Percentiles rank a stretch among this genome's conserved stretches.
phyloP scores from a whole-genome alignment of 2,329 filamentous ascomycete genomes.

The Trichoderma endophyticum region DNA sequence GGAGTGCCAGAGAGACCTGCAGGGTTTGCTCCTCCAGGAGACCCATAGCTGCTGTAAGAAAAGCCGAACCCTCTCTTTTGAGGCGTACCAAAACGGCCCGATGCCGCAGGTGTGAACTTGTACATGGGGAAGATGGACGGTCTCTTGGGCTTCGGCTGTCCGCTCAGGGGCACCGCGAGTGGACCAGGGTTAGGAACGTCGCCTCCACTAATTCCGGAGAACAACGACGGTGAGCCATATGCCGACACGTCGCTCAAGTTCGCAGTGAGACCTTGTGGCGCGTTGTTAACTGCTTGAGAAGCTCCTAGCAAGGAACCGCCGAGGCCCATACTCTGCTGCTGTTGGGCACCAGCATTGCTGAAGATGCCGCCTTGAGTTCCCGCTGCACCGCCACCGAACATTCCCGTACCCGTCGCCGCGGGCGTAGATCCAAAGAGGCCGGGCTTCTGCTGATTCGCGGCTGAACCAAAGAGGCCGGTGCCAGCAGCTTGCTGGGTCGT shows the following conservation, averaged over 20 bases:
- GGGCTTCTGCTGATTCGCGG: slow-evolving; percentile 39
- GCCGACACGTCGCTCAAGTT: slow-evolving; percentile 82
- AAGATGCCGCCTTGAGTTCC: slow-evolving; percentile 48
- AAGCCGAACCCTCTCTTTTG: slow-evolving; percentile 88
- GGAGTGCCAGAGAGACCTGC: slow-evolving; percentile 65
- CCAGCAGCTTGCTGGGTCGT: slow-evolving; percentile 39
- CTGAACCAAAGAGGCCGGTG: slow-evolving; percentile 49
- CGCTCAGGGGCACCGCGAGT: slow-evolving; percentile 82
- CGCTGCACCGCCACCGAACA: slow-evolving; percentile 53
- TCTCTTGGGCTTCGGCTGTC: slow-evolving; percentile 71
- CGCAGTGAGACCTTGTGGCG: slow-evolving; percentile 68
- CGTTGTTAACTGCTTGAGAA: slow-evolving; percentile 46
- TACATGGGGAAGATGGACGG: slow-evolving; percentile 79
- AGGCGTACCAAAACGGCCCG: slow-evolving; percentile 76
- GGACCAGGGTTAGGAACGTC: slow-evolving; percentile 75
- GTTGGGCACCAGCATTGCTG: slow-evolving; percentile 47
- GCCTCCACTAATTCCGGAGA: slow-evolving; percentile 65
- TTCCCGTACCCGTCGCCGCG: slow-evolving; percentile 45
- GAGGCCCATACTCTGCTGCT: slow-evolving; percentile 41
- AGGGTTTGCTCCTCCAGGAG: slow-evolving; percentile 67
- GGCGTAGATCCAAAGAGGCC: slow-evolving; percentile 50
- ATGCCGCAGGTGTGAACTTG: slow-evolving; percentile 78
- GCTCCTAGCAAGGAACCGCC: slow-evolving; percentile 59
- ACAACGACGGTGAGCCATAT: slow-evolving; percentile 85
- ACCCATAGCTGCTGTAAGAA: slow-evolving; percentile 88